Conservation (phyloP, 805 yeast species). For the Crinitomyces ghanaensis region DNA sequence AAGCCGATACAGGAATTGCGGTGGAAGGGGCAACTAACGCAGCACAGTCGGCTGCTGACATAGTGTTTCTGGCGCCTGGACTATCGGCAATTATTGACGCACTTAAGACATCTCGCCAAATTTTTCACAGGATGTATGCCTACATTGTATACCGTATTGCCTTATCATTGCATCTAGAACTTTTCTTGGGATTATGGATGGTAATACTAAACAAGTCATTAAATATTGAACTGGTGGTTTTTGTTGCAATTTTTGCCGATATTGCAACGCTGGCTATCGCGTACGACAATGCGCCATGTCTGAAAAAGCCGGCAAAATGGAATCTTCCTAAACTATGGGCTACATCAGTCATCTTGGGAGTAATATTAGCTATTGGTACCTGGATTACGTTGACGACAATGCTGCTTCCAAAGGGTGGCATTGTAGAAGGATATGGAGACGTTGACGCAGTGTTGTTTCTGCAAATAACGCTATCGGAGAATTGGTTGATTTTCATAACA, state of each 20-base stretch:
- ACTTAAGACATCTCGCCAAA: slow-evolving; percentile 83
- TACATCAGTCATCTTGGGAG: slow-evolving; percentile 61
- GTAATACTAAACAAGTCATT: slow-evolving; percentile 80
- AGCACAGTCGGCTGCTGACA: slow-evolving; percentile 35
- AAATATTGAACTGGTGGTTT: slow-evolving; percentile 84
- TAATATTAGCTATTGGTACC: slow-evolving; percentile 62
- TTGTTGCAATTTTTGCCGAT: slow-evolving; percentile 90
- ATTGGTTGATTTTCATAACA: slow-evolving; percentile 94
- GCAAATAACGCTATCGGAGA: slow-evolving; percentile 90
- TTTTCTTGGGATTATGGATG: slow-evolving; percentile 93
- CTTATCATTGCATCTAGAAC: slow-evolving; percentile 84
- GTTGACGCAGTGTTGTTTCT: slow-evolving; percentile 87
- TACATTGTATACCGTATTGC: slow-evolving; percentile 98
- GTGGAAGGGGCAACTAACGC: slow-evolving; percentile 37
- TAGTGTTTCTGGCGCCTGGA: slow-evolving; percentile 46
- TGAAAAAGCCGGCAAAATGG: slow-evolving; percentile 91
- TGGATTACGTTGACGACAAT: slow-evolving; percentile 93
- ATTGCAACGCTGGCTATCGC: slow-evolving; percentile 75
- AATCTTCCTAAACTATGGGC: slow-evolving; percentile 88
- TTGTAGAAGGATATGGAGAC: slow-evolving; percentile 91
- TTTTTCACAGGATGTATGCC: slow-evolving; percentile 98
- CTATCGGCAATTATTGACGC: slow-evolving; percentile 52
- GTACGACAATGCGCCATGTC: slow-evolving; percentile 90
- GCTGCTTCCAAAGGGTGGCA: slow-evolving; percentile 76
- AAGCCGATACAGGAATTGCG: slow-evolving; percentile 87